Base-by-base conservation (phyloP, 257 asterid species). In the Scutellaria minor region DNA sequence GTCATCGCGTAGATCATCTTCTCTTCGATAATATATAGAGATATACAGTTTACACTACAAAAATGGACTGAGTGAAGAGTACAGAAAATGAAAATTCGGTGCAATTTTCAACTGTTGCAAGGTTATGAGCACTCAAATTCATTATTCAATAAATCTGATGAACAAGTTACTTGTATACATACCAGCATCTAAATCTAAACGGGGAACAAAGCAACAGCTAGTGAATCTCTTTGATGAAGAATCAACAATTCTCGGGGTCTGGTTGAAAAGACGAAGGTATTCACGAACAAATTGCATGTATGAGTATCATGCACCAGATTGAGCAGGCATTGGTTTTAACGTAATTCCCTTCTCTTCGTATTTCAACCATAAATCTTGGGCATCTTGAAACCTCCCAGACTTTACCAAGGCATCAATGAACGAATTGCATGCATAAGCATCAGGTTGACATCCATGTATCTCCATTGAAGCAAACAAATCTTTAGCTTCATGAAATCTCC, bases 381-480 rank as follows among this genome's bases (percentile, higher is more conserved):
- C 96, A 74, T 91, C 96, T 75, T 73, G 78, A 77, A 74, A 65
- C 56, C 75, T 82, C 48, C 84, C 83, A 6, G 85, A 82, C 80
- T 85, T 87, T 62, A 85, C 83, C 75, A 91, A 72, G 52, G 79
- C 82, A 47, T 78, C 85, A 61, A 86, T 65, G 54, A 84, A 83
- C 2, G 81, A 78, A 78, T 81, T 81, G 72, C 96, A 94, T 14
- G 83, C 74, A 75, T 70, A 79, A 62, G 83, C 85, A 81, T 94
- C 95, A 4, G 95, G 96, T 15, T 39, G 48, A 70, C 96, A 91
- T 59, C 96, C 95, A 73, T 82, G 84, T 53, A 64, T 80, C 82
- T 89, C 96, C 96, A 94, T 94, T 58, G 86, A 88, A 62, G 63
- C 12, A 74, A 94, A 85, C 76, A 91, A 75, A 48, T 60, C 80